These are phyloP conservation scores for Trichosporon inkin DNA, from an alignment of 1,284 basidiomycete species.

Conservation along the genomic window DNA sequence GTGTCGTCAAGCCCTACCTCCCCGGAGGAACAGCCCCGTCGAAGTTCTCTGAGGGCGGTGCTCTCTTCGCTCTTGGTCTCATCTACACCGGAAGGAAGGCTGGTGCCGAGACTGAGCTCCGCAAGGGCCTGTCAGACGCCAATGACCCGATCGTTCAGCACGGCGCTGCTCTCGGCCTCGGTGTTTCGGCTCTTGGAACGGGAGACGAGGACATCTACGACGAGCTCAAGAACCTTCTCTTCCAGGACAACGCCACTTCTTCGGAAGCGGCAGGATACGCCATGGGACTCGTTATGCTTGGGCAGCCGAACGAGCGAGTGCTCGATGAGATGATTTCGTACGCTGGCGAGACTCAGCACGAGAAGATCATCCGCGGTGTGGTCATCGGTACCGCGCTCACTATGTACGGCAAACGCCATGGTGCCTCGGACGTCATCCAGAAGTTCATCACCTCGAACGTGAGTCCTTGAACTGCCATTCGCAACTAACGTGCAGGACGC, in stretches of 20 bases:
- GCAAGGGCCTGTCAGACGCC: constrained; percentile 57
- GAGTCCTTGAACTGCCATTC: constrained; percentile 24
- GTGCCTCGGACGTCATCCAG: constrained; percentile 74
- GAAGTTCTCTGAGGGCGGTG: constrained; percentile 83
- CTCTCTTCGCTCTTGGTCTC: constrained; percentile 86
- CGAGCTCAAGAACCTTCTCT: constrained; percentile 78
- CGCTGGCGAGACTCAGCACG: constrained; percentile 91
- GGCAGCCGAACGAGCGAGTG: constrained; percentile 70
- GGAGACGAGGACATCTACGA: constrained; percentile 85
- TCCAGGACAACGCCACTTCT: constrained; percentile 86
- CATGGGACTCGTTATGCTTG: constrained; percentile 95
- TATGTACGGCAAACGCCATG: constrained; percentile 84
- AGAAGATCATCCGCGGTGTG: constrained; percentile 94
- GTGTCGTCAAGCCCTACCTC: constrained; percentile 88
- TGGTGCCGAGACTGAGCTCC: constrained; percentile 70
- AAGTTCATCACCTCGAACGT: constrained; percentile 80
- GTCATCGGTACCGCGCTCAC: constrained; percentile 86
- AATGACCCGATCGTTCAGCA: constrained; percentile 82
- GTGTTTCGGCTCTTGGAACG: constrained; percentile 87
- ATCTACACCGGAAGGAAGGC: constrained; percentile 68
- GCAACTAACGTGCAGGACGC: constrained; percentile 64
- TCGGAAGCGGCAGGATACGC: constrained; percentile 91
- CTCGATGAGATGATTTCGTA: constrained; percentile 91
- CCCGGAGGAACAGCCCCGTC: constrained; percentile 64
- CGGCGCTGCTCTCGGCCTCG: constrained; percentile 87